These are phyloP conservation scores for Jatropha podagrica DNA, from an alignment of 441 rosid species.

Conservation along the genomic window DNA sequence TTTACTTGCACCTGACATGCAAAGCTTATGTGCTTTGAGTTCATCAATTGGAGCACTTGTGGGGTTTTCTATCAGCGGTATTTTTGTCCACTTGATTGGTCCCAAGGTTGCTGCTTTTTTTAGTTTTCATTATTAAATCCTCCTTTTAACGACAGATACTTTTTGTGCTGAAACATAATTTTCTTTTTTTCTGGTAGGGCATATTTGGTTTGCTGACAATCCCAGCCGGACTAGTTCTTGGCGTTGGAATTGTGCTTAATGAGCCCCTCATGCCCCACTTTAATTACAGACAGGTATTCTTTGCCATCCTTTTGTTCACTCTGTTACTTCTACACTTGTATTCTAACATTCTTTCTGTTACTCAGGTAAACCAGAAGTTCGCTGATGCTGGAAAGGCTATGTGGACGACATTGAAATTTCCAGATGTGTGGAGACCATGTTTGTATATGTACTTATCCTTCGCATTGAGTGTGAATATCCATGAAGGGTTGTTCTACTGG, in stretches of 20 bases:
- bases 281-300: conserved; percentile 61
- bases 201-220: conserved; percentile 81
- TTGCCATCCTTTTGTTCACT: conserved; percentile 9
- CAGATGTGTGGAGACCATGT: conserved; percentile 90
- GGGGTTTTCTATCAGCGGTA: conserved; percentile 79
- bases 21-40: conserved; percentile 79
- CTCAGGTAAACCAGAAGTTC: conserved; percentile 69
- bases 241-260: conserved; percentile 62
- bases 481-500: conserved; percentile 95
- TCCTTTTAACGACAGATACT: background rate
- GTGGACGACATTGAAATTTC: conserved; percentile 80
- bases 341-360: conserved; percentile 16
- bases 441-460: conserved; percentile 86
- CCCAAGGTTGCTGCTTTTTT: conserved; percentile 56
- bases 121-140: conserved; percentile 6
- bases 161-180: background rate
- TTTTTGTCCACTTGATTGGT: conserved; percentile 84
- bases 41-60: conserved; percentile 77
- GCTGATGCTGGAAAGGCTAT: conserved; percentile 73
- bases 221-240: conserved; percentile 63
- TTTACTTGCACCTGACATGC: conserved; percentile 94
- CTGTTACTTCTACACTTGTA: conserved; percentile 12
- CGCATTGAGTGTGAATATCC: conserved; percentile 68
- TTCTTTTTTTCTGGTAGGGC: conserved; percentile 49
- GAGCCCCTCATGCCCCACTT: conserved; percentile 60